Base-by-base conservation (phyloP, 768 basidiomycete species). In the Leccinum rimulosum region DNA sequence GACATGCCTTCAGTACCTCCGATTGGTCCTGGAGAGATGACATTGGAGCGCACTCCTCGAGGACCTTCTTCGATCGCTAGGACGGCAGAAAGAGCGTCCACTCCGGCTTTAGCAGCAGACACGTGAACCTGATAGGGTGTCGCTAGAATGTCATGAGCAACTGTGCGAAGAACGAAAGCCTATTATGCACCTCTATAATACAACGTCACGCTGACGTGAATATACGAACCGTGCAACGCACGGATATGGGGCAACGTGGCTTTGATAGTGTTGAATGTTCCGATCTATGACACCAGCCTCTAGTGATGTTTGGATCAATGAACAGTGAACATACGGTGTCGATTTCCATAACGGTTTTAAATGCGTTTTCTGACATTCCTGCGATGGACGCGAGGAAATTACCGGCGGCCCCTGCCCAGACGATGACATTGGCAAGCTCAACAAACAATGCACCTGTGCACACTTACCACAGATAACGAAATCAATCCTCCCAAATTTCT, bases 21-120 rank as follows among this genome's bases (percentile, higher is more conserved):
- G 58, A 96, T 95, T 6, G 91, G 87, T 3, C 95, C 90, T 5
- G 93, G 92, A 4, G 91, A 82, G 64, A 94, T 86, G 50, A 91
- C 85, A 66, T 93, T 97, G 17, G 92, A 91, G 50, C 95, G 86
- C 19, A 98, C 86, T n/a, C 96, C 96, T 65, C 85, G 82, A 4
- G 95, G 96, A 1, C 95, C 96, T 75, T 96, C 95, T 75, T 98
- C 95, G 12, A 96, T 84, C 2, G 95, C 94, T 28, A 98, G 75
- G 3, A 92, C 94, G 2, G 82, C 80, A 56, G 91, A 92, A 6
- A 95, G 78, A 0, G 95, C 93, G 69, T 99, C 95, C 36, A 98
- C 85, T 17, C 83, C 96, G 0, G 96, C 95, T 73, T 98, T 99
- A 25, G 95, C 95, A 9, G 95, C 92, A 12, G 92, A 93, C 12